These are phyloP conservation scores for Boletus barrowsii DNA, from an alignment of 768 basidiomycete genomes.

Conservation along the genomic window DNA sequence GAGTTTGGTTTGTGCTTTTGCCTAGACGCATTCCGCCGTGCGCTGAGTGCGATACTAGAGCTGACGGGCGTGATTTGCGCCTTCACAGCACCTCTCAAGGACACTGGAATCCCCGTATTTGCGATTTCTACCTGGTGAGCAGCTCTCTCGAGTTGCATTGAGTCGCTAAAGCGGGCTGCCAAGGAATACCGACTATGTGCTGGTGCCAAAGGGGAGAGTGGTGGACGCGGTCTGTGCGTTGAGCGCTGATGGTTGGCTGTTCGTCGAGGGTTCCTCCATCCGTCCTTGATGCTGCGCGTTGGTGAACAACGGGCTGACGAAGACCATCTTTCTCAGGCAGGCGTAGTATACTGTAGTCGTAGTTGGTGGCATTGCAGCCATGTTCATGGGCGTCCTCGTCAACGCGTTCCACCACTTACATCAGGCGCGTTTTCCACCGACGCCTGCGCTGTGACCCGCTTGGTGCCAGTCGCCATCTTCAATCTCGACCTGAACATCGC, in stretches of 20 bases:
- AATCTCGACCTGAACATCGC: not conserved
- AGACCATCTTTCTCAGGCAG: not conserved
- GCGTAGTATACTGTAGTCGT: no score
- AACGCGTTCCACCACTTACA: slow-evolving; percentile 9
- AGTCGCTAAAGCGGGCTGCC: no score
- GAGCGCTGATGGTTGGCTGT: slow-evolving; percentile 49
- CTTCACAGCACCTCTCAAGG: slow-evolving; percentile 52
- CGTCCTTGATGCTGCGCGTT: slow-evolving; percentile 3
- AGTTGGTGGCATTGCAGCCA: no score
- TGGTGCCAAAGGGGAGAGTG: slow-evolving; percentile 47
- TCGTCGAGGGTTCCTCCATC: slow-evolving; percentile 7
- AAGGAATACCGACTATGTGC: slow-evolving; percentile 68
- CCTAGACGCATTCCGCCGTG: not conserved
- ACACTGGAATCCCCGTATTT: slow-evolving; percentile 53
- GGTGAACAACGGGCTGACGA: not conserved
- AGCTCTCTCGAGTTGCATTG: not conserved
- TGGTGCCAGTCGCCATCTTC: slow-evolving; percentile 1
- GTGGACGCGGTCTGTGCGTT: slow-evolving; percentile 42
- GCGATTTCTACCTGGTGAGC: slow-evolving; percentile 61
- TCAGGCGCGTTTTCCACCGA: slow-evolving; percentile 6
- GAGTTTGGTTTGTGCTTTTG: slow-evolving; percentile 46
- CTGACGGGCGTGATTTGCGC: slow-evolving; percentile 56
- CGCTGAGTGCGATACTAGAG: slow-evolving; percentile 31
- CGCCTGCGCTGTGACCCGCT: not conserved
- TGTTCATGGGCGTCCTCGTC: not conserved